Evolutionary conservation across 257 asterid genomes (phyloP).

Genomic region (Osmanthus fragrans): DNA sequence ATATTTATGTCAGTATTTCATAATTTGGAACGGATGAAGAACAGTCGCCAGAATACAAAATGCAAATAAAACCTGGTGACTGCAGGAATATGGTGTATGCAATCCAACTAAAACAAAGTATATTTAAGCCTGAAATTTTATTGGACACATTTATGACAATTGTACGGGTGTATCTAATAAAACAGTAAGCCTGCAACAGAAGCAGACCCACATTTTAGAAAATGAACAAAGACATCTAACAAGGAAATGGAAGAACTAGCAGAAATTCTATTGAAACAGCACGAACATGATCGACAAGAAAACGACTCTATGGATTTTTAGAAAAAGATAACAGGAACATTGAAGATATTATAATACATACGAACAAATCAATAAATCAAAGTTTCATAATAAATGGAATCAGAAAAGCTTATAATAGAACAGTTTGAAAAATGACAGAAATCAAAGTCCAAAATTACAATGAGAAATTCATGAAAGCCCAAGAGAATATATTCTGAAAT

Average conservation of each 20-base stretch:
- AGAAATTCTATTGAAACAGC: background rate
- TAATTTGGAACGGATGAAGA: background rate
- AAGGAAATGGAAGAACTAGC: background rate
- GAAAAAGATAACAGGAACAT: background rate
- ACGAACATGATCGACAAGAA: background rate
- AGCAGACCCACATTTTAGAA: background rate
- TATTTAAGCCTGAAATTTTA: background rate
- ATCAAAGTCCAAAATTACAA: too few relatives aligned
- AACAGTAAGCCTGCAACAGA: background rate
- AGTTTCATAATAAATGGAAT: too few relatives aligned
- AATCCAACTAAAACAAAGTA: too few relatives aligned
- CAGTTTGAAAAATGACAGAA: too few relatives aligned
- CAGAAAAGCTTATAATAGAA: too few relatives aligned
- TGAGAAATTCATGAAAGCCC: too few relatives aligned
- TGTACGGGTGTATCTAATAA: background rate
- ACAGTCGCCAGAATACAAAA: background rate
- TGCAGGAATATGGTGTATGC: background rate
- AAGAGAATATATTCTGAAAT: too few relatives aligned
- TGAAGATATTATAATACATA: too few relatives aligned
- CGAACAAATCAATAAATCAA: too few relatives aligned
- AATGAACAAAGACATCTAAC: background rate
- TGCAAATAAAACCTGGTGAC: background rate
- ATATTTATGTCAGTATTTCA: background rate
- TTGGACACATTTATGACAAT: background rate
- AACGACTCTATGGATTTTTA: background rate